phyloP scores from a whole-genome alignment of 176 grass and related monocot genomes.

The Hsuehochloa calcarea region DNA sequence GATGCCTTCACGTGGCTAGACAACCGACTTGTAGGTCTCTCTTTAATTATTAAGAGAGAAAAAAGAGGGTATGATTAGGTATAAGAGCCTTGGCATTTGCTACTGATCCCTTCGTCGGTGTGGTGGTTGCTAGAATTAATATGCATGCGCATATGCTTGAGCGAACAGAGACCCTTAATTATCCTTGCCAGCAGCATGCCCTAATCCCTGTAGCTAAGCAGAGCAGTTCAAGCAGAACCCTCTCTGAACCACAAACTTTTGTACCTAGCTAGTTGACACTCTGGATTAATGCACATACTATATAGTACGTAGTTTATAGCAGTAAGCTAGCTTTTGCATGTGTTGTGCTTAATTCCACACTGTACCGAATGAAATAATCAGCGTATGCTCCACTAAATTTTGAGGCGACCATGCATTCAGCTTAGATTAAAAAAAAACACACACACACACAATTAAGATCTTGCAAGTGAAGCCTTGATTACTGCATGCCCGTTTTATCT shows the following conservation, averaged over 20 bases:
- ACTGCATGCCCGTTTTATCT: no score
- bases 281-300: no score
- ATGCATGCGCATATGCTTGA: neutral
- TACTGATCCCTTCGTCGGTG: conserved; percentile 30
- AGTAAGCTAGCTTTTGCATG: no score
- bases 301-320: no score
- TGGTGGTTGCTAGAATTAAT: conserved; percentile 56
- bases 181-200: conserved; percentile 13
- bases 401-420: neutral
- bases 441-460: no score
- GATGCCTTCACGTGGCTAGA: conserved; percentile 21
- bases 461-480: neutral
- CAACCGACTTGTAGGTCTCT: conserved; percentile 31
- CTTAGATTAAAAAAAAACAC: neutral
- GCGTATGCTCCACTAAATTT: neutral
- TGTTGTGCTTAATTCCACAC: neutral
- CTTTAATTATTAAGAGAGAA: conserved; percentile 24
- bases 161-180: conserved; percentile 37
- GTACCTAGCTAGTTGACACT: no score
- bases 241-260: neutral
- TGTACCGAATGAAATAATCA: neutral
- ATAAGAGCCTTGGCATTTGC: conserved; percentile 28
- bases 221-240: neutral
- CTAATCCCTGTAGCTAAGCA: conserved; percentile 34
- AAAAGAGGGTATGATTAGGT: conserved; percentile 52